Conservation (phyloP, 192 early-diverging fungal genomes). For the Gigaspora rosea region DNA sequence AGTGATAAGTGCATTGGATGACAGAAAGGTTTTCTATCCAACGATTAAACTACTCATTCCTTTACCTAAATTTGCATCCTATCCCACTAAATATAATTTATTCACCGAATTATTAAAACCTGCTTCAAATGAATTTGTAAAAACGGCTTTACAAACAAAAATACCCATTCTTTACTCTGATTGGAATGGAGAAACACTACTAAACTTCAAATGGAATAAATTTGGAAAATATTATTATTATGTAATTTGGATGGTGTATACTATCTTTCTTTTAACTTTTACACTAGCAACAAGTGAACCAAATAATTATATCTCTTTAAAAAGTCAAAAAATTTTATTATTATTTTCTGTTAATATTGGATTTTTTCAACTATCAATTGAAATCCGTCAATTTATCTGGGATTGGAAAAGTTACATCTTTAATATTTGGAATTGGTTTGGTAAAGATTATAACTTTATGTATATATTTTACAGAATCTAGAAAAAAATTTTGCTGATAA, state of each 20-base stretch:
- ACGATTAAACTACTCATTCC: background rate
- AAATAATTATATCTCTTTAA: background rate
- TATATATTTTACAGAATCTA: no score
- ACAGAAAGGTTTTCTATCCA: no score
- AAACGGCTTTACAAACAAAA: no score
- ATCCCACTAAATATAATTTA: background rate
- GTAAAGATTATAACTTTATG: no score
- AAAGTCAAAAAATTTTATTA: background rate
- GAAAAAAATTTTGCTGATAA: no score
- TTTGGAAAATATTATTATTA: slow-evolving; percentile 1
- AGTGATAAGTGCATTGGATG: no score
- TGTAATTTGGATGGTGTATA: background rate
- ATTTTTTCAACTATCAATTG: background rate
- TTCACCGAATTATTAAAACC: no score
- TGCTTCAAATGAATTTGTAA: background rate
- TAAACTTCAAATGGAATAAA: slow-evolving; percentile 16
- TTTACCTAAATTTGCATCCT: slow-evolving; percentile 10
- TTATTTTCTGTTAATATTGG: background rate
- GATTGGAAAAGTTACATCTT: background rate
- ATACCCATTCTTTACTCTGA: background rate
- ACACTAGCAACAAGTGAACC: background rate
- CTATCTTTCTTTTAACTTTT: background rate
- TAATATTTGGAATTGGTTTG: background rate
- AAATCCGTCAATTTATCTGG: slow-evolving; percentile 1
- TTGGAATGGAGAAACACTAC: slow-evolving; percentile 2